Evolutionary conservation across 2,329 filamentous ascomycete genomes (phyloP).

Genomic region (Fusarium sp.): DNA sequence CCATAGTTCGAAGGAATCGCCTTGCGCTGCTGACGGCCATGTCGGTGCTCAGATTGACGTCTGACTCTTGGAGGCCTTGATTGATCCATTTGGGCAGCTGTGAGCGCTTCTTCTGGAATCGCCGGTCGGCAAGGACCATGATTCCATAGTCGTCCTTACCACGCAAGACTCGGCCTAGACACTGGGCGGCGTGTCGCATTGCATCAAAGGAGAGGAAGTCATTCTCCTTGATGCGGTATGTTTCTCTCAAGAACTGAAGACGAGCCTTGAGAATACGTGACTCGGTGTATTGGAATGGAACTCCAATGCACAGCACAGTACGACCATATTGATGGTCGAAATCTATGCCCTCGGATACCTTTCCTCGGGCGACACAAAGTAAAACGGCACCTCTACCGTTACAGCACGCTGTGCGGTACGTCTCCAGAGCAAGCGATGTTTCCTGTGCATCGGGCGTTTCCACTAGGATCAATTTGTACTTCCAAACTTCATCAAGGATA

Average conservation of each 20-base stretch:
- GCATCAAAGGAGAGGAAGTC: conserved; percentile 99
- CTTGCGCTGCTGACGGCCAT: conserved; percentile 92
- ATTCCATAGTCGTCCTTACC: conserved; percentile 99
- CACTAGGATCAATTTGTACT: conserved; percentile 97
- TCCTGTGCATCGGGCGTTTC: conserved; percentile 98
- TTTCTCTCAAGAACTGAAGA: conserved; percentile 95
- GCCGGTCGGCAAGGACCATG: conserved; percentile 95
- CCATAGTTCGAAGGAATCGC: conserved; percentile 90
- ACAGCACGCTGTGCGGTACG: conserved; percentile 96
- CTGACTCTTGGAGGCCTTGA: conserved; percentile 83
- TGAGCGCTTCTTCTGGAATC: conserved; percentile 88
- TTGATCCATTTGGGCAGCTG: conserved; percentile 98
- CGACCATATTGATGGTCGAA: conserved; percentile 99
- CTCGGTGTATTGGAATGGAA: conserved; percentile 98
- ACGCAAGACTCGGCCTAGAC: conserved; percentile 89
- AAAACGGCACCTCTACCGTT: conserved; percentile 94
- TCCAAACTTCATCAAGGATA: conserved; percentile 97
- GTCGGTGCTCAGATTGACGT: conserved; percentile 91
- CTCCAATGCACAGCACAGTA: conserved; percentile 94
- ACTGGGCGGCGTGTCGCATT: conserved; percentile 98
- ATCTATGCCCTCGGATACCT: conserved; percentile 98
- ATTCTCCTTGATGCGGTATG: conserved; percentile 94
- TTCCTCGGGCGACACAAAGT: conserved; percentile 94
- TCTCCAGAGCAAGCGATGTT: conserved; percentile 93
- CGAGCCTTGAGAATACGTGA: conserved; percentile 95